These are phyloP conservation scores for Vickermania ingenoplastis DNA, from an alignment of 208 protist species.

Conservation along the genomic window DNA sequence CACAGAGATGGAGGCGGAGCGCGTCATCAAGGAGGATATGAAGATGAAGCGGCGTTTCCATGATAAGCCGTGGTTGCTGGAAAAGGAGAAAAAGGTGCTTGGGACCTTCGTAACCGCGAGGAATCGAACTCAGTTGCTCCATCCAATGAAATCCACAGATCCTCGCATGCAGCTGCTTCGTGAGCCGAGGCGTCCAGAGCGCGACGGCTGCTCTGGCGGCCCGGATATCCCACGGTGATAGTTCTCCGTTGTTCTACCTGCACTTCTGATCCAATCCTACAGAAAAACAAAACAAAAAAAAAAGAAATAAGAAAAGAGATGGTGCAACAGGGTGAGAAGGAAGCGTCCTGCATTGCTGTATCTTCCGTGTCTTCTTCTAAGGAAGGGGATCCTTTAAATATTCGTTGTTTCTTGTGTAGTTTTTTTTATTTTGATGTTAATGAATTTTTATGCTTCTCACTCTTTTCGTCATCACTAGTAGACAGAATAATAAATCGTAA, in stretches of 20 bases:
- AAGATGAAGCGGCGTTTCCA: conserved; percentile 47
- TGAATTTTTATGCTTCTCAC: conserved; percentile 4
- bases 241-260: no score
- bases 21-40: conserved; percentile 20
- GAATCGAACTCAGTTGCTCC: conserved; percentile 30
- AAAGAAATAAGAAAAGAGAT: no score
- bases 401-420: no score
- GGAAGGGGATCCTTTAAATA: no score
- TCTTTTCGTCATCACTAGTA: no score
- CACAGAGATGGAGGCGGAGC: conserved; percentile 17
- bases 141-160: conserved; percentile 26
- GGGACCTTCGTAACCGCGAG: conserved; percentile 48
- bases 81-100: conserved; percentile 12
- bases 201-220: conserved; percentile 1
- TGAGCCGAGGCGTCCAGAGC: conserved; percentile 22
- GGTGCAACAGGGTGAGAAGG: no score
- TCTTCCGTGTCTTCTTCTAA: no score
- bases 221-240: no score
- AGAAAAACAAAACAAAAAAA: no score
- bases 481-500: no score
- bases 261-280: no score
- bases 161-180: conserved; percentile 13
- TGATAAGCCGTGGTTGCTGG: conserved; percentile 31
- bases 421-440: conserved; percentile 11
- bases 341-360: no score